Evolutionary conservation across 2,329 filamentous ascomycete species (phyloP), one percentile per base, ranked within the genome.

Genomic region (Trichoderma oligosporum): DNA sequence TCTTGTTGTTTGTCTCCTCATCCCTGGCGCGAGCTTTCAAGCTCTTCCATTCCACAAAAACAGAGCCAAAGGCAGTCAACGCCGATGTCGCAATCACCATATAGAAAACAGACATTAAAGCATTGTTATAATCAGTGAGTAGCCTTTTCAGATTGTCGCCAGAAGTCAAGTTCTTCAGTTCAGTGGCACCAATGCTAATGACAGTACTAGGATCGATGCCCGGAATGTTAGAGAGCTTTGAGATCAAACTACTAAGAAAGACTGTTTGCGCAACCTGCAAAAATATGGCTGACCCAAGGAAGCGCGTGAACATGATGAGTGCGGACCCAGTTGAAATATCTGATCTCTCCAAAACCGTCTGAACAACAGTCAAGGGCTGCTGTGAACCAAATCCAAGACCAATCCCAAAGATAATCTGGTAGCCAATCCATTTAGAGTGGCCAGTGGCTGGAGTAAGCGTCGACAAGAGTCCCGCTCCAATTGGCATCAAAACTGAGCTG

Each of bases 321-420:
- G 78, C 74, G 9, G 74, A 76, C 2, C 75, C 77, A 4, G 73
- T 75, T 2, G 77, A 72, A n/a, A 80, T 73, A 44, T 80, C 76
- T 1, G 67, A 66, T 24, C 68, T 62, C 5, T 64, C 65, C 4
- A 80, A 67, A 1, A 78, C 75, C 0, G 75, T 74, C 62, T 80
- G 77, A 0, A 73, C 75, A 3, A 75, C 76, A 29, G 79, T 72
- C 22, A 75, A 66, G 16, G 77, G 71, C 48, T 74, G 71, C 57
- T 80, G 77, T 51, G 79, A 69, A 8, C 70, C 71, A 1, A 75
- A 60, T 31, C 78, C 78, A 2, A 76, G 63, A 3, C 75, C 76
- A 1, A 74, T 58, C 14, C 77, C 77, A 24, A 70, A 70, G 35
- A 79, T 48, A 9, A 80, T 61, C 57, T 68, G 68, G 52, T 69